A percentile compares a stretch with the other conserved stretches of the same genome.
These are phyloP conservation scores for Candida awuae DNA, from an alignment of 805 yeast genomes.

Conservation along the genomic window DNA sequence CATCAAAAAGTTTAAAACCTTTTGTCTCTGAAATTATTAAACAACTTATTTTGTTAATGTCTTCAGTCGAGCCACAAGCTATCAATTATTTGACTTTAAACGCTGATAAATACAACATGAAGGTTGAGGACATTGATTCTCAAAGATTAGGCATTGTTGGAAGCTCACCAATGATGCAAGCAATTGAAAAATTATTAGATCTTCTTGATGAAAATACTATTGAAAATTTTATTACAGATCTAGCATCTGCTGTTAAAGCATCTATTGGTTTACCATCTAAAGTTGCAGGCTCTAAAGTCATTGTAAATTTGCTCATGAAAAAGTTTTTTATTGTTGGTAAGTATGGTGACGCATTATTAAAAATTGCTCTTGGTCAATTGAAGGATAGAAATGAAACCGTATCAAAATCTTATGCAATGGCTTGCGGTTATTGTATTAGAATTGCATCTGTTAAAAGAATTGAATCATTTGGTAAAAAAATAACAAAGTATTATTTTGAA, in stretches of 20 bases:
- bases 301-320: constrained; percentile 56
- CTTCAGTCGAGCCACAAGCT: constrained; percentile 86
- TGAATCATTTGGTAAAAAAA: constrained; percentile 42
- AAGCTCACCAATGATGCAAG: constrained; percentile 81
- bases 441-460: constrained; percentile 46
- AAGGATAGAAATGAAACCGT: constrained; percentile 67
- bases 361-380: constrained; percentile 49
- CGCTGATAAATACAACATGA: constrained; percentile 79
- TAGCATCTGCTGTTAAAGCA: constrained; percentile 50
- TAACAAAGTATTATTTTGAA: constrained; percentile 54
- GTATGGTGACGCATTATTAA: constrained; percentile 56
- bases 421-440: constrained; percentile 73
- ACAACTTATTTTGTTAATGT: constrained; percentile 64
- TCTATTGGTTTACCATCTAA: constrained; percentile 90
- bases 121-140: constrained; percentile 65
- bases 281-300: constrained; percentile 69
- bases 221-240: constrained; percentile 39
- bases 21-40: constrained; percentile 63
- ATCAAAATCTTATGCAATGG: constrained; percentile 64
- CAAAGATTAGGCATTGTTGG: constrained; percentile 67
- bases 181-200: constrained; percentile 64
- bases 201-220: constrained; percentile 44
- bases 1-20: constrained; percentile 53
- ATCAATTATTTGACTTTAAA: constrained; percentile 79
- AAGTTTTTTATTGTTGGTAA: constrained; percentile 38